Evolutionary conservation across 805 yeast species (phyloP).

Genomic region (Yarrowia sp.): DNA sequence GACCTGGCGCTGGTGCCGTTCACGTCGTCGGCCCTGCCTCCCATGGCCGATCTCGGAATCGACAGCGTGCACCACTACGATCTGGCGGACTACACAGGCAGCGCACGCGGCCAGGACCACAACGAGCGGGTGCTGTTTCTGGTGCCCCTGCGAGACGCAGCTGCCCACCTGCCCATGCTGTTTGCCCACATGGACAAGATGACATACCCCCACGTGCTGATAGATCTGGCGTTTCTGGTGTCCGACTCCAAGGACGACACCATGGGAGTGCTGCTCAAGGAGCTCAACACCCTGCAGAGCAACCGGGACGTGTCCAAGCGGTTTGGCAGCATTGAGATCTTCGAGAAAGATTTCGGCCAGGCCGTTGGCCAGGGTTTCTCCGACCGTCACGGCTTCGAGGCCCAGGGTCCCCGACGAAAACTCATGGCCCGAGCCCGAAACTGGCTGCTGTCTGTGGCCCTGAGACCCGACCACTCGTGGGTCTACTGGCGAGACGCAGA

Average conservation of each 20-base stretch:
- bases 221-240: constrained; percentile 84
- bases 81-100: constrained; percentile 67
- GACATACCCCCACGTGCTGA: constrained; percentile 85
- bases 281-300: constrained; percentile 68
- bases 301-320: constrained; percentile 66
- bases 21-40: constrained; percentile 27
- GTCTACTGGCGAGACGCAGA: constrained; percentile 99
- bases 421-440: constrained; percentile 96
- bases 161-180: constrained; percentile 86
- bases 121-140: constrained; percentile 81
- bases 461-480: constrained; percentile 94
- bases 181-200: constrained; percentile 79
- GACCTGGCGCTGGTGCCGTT: constrained; percentile 36
- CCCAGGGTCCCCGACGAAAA: constrained; percentile 95
- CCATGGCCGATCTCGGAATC: constrained; percentile 32
- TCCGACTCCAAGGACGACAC: constrained; percentile 92
- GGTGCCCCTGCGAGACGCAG: constrained; percentile 93
- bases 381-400: constrained; percentile 95
- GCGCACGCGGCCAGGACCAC: constrained; percentile 77
- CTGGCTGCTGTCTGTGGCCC: constrained; percentile 87
- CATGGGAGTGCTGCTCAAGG: constrained; percentile 66
- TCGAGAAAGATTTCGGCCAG: constrained; percentile 92
- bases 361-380: constrained; percentile 91
- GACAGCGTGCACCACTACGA: constrained; percentile 71
- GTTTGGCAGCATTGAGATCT: constrained; percentile 86